A percentile compares a stretch with the other conserved stretches of the same genome.
These are phyloP conservation scores for Phlebopus sp. DNA, from an alignment of 1,284 basidiomycete species.

Conservation along the genomic window DNA sequence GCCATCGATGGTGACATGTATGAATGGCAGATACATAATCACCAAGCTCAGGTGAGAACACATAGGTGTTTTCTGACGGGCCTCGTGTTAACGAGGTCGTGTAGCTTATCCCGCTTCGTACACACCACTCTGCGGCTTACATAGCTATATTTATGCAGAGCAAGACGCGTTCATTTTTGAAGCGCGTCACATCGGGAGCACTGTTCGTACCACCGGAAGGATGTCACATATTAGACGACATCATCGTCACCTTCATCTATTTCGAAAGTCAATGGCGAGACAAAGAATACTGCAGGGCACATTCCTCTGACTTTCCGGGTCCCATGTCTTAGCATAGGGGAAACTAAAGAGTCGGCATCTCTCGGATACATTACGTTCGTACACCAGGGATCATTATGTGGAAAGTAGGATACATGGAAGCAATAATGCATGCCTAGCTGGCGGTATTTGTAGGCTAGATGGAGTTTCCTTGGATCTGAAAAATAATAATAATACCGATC, in stretches of 20 bases:
- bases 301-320: constrained; percentile 10
- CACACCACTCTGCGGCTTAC: constrained; percentile 8
- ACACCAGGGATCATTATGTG: background rate
- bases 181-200: constrained; percentile 21
- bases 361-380: too few relatives aligned
- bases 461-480: background rate
- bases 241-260: constrained; percentile 36
- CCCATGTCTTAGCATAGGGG: constrained; percentile 5
- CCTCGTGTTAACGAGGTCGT: background rate
- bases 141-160: constrained; percentile 31
- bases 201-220: constrained; percentile 30
- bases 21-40: constrained; percentile 29
- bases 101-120: constrained; percentile 28
- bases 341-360: too few relatives aligned
- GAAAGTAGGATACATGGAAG: background rate
- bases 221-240: constrained; percentile 32
- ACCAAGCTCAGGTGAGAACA: constrained; percentile 22
- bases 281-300: constrained; percentile 19
- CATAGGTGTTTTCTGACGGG: background rate
- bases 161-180: constrained; percentile 14
- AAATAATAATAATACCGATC: background rate
- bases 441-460: constrained; percentile 1
- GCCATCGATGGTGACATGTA: constrained; percentile 21
- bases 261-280: constrained; percentile 31
- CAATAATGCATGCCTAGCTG: background rate